Base-by-base conservation (phyloP, 805 yeast genomes). In the Hanseniaspora mollemarum region DNA sequence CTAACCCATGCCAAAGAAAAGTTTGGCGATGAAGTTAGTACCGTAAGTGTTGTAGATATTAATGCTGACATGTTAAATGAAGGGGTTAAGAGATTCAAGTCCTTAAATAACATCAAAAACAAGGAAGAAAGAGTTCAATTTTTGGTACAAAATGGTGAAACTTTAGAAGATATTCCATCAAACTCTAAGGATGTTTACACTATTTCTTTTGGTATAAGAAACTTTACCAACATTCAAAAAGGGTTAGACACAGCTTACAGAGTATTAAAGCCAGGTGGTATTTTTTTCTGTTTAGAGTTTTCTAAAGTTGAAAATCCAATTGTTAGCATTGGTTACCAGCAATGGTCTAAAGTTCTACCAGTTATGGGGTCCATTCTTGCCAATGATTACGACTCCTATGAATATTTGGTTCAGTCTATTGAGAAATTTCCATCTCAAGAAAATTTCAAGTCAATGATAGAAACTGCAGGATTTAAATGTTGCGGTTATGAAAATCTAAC, bases 201-300 rank as follows among this genome's bases (percentile, higher is more conserved):
- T 2, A 87, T 92, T 59, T 94, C 96, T 2, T 92, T 92, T 65
- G 98, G 98, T 54, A 92, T 92, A 69, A 79, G 98, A 67, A 92
- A 92, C 68, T 92, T 94, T 67, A 92, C 98, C 53, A 75, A 92
- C 64, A 81, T 92, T 59, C 96, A 88, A 67, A 87, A 87, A 4
- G 98, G 97, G 26, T 73, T 92, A 60, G 75, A 84, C 59, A 82
- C 96, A n/a, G 98, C 98, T 31, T 83, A 90, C 70, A 77, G 98
- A 59, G 95, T 90, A 28, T 76, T 92, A 63, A 86, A 83, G 67
- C 97, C 97, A 12, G 98, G 98, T 60, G 98, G 98, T 60, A 84
- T 92, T 43, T 92, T 92, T 65, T 96, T 95, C 35, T 88, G 97
- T 67, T 73, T 92, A 53, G 98, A 92, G 65, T 92, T 92, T 62